Base-by-base conservation (phyloP, 148 eudicot species). In the Rhododendron mucronatum region DNA sequence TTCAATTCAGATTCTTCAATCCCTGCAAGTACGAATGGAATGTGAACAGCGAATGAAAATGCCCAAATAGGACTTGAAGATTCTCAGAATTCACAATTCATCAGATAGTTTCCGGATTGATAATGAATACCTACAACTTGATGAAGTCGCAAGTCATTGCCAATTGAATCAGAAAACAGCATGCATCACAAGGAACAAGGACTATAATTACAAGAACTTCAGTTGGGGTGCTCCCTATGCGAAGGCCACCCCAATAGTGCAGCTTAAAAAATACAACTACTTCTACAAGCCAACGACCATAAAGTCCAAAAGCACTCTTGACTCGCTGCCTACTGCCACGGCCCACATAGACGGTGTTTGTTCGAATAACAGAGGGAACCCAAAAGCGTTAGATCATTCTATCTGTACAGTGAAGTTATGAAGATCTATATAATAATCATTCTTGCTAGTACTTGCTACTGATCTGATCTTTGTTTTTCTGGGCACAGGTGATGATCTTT, bases 1-100 rank as follows among this genome's bases (percentile, higher is more conserved):
- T 4, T 82, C 61, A 13, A 57, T 55, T 82, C 69, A 41, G 35
- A 82, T 59, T 82, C 74, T 61, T 82, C 84, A 82, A 82, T 39
- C 45, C 67, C 59, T 80, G 39, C 83, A 51, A 51, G 63, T 81
- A 30, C 21, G 45, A 35, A 82, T 21, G 61, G 48, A 57, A 63
- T 26, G 35, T 15, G 83, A 30, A 26, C 45, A 41, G 23, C 35
- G 47, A 39, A 59, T 26, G 50, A 23, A 45, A 78, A 78, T 14
- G 26, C 80, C 80, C 26, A 77, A 44, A 44, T 82, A 65, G 84
- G 20, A 55, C 45, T 59, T 37, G 14, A 26, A 33, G 47, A 59
- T 37, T 35, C 84, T 21, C 26, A 50, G 44, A 79, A 82, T 82
- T 59, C 33, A 59, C 9, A 61, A 14, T 39, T 82, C 51, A 82